Base-by-base conservation (phyloP, 2,329 filamentous ascomycete genomes). In the Stylonectria norvegica region DNA sequence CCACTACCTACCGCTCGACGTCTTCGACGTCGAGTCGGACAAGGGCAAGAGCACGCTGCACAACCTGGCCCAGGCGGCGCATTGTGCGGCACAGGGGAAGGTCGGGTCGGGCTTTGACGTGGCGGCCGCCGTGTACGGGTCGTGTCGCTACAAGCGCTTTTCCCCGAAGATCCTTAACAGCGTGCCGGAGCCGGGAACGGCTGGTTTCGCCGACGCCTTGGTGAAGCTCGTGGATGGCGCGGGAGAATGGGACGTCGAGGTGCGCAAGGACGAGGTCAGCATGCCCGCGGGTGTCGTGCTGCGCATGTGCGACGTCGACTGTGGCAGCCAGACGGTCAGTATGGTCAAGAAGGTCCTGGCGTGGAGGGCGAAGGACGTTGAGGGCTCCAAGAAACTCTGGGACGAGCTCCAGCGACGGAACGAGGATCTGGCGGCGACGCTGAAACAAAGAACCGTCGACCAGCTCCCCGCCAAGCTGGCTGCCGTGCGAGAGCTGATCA, bases 31-130 rank as follows among this genome's bases (percentile, higher is more conserved):
- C 38, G 31, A 65, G 34, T 71, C 74, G 33, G 67, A 73, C 1
- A 50, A 66, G 1, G 79, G 81, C 36, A 74, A 74, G 50, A 70
- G 71, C 19, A 77, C 76, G 35, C 75, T 96, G 38, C 93, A 98
- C 70, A 97, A 97, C 66, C 81, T 98, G 36, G 85, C 91, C 0
- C 93, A 98, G 70, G 86, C 87, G 1, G 85, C 89, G 4, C 93
- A 98, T 69, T 96, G 91, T 61, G 89, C 91, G 2, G 93, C 93
- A 0, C 93, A 98, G 69, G 93, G 93, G 17, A 98, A 98, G 66
- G 83, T 98, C 14, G 93, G 93, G 35, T 93, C 86, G 1, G 93
- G 93, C 15, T 98, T 98, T 62, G 93, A 98, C 61, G 86, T 98
- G 37, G 93, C 91, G 0, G 84, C 86, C 18, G 93, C 93, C 14